These are phyloP conservation scores for Myxozyma lipomycoides DNA, from an alignment of 805 yeast species.

Conservation along the genomic window DNA sequence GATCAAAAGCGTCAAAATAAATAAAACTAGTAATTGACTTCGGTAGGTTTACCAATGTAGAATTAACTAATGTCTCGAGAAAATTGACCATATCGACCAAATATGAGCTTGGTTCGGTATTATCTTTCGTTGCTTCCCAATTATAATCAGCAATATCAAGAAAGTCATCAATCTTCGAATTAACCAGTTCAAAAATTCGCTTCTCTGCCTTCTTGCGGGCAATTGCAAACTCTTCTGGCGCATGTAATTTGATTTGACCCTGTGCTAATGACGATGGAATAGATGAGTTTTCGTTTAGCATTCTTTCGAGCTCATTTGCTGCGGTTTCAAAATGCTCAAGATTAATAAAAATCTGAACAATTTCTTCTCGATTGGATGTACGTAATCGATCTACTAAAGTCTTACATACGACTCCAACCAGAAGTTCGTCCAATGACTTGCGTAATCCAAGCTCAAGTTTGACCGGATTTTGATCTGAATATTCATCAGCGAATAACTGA, in stretches of 20 bases:
- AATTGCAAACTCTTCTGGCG: slow-evolving; percentile 23
- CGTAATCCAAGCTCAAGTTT: slow-evolving; percentile 54
- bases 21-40: slow-evolving; percentile 69
- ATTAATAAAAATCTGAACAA: slow-evolving; percentile 83
- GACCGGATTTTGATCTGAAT: slow-evolving; percentile 60
- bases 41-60: slow-evolving; percentile 80
- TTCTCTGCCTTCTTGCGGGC: slow-evolving; percentile 72
- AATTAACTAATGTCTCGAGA: slow-evolving; percentile 76
- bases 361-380: slow-evolving; percentile 78
- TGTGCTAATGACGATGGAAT: slow-evolving; percentile 9
- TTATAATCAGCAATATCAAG: slow-evolving; percentile 82
- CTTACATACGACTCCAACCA: slow-evolving; percentile 61
- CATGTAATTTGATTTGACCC: slow-evolving; percentile 15
- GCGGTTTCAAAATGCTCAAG: slow-evolving; percentile 81
- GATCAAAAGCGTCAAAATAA: slow-evolving; percentile 83
- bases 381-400: slow-evolving; percentile 59
- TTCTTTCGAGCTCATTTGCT: slow-evolving; percentile 55
- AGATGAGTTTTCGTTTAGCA: slow-evolving; percentile 40
- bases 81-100: slow-evolving; percentile 82
- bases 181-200: slow-evolving; percentile 76
- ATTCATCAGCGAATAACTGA: slow-evolving; percentile 59
- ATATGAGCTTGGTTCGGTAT: slow-evolving; percentile 64
- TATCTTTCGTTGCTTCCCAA: slow-evolving; percentile 52
- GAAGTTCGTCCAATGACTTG: slow-evolving; percentile 64
- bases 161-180: slow-evolving; percentile 70